Evolutionary conservation across 176 grass and related monocot species (phyloP).

Genomic region (Carex myosuroides): DNA sequence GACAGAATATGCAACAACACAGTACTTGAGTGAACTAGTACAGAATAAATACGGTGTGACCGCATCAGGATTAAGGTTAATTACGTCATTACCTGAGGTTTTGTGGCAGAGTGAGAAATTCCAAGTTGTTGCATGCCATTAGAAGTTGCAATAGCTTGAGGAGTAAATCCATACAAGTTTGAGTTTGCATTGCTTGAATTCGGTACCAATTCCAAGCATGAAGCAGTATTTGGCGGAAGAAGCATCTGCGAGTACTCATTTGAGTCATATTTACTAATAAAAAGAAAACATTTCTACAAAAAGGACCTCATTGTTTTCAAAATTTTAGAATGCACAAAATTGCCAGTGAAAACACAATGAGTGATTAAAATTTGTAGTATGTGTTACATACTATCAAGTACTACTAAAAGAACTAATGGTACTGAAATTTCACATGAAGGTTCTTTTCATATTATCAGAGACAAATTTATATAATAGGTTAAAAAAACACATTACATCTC

Average conservation of each 20-base stretch:
- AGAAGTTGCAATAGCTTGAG: slow-evolving; percentile 25
- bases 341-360: not conserved
- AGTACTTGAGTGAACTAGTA: not conserved
- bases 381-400: not conserved
- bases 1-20: not conserved
- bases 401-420: not conserved
- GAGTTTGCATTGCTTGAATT: slow-evolving; percentile 40
- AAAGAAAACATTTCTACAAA: not conserved
- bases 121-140: slow-evolving; percentile 20
- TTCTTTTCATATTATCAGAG: not conserved
- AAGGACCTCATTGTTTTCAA: not conserved
- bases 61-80: not conserved
- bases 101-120: slow-evolving; percentile 27
- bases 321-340: not conserved
- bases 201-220: slow-evolving; percentile 26
- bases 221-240: slow-evolving; percentile 29
- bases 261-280: not conserved
- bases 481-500: slow-evolving; percentile 58
- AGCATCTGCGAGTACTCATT: slow-evolving; percentile 39
- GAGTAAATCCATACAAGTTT: slow-evolving; percentile 31
- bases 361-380: not conserved
- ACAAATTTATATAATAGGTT: not conserved
- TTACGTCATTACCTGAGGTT: slow-evolving; percentile 37
- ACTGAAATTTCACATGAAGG: not conserved
- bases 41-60: not conserved